Evolutionary conservation across 1,284 basidiomycete genomes (phyloP).

Genomic region (Pseudozyma thailandica): DNA sequence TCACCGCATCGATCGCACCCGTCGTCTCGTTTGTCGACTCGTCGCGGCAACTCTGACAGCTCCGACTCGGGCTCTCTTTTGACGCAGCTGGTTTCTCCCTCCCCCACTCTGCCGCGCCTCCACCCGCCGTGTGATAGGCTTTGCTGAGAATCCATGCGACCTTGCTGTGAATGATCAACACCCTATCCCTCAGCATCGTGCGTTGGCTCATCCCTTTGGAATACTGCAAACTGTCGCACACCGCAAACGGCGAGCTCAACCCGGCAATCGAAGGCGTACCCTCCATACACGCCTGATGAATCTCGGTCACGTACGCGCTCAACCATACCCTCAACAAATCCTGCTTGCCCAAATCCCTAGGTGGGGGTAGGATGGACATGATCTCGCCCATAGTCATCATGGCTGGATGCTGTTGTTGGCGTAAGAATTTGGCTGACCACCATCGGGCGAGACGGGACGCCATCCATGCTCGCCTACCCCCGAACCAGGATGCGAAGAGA

Average conservation of each 20-base stretch:
- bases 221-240: constrained; percentile 31
- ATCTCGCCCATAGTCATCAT: constrained; percentile 46
- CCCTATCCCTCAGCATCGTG: constrained; percentile 27
- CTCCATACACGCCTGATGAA: constrained; percentile 40
- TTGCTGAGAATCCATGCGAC: constrained; percentile 40
- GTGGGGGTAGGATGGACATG: constrained; percentile 38
- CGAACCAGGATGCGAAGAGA: constrained; percentile 37
- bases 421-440: constrained; percentile 39
- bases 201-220: constrained; percentile 24
- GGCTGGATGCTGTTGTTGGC: constrained; percentile 39
- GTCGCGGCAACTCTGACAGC: constrained; percentile 24
- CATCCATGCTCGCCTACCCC: constrained; percentile 35
- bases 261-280: constrained; percentile 29
- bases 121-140: constrained; percentile 29
- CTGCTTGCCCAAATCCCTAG: constrained; percentile 36
- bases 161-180: constrained; percentile 29
- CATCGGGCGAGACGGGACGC: constrained; percentile 33
- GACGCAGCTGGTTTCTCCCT: constrained; percentile 4
- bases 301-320: constrained; percentile 37
- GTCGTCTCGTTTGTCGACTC: background rate
- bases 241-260: constrained; percentile 22
- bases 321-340: constrained; percentile 40
- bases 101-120: constrained; percentile 9
- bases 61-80: constrained; percentile 17
- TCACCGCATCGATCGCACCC: constrained; percentile 12